Evolutionary conservation across 257 asterid species (phyloP).

Genomic region (Penstemon barbatus): DNA sequence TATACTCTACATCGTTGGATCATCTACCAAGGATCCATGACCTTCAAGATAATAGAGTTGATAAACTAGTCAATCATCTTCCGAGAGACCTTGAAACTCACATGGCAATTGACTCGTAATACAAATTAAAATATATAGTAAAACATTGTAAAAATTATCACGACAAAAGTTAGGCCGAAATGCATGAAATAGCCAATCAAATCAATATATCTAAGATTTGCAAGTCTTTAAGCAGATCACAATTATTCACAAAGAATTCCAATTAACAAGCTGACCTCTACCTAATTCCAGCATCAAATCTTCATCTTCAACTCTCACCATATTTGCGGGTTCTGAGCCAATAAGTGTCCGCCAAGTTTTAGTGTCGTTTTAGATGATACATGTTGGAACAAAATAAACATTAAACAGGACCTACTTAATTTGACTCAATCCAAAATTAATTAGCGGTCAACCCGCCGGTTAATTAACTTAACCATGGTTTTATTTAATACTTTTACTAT

Average conservation of each 20-base stretch:
- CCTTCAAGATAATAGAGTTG: not conserved
- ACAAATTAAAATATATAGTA: not conserved
- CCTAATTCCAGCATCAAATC: conserved; percentile 35
- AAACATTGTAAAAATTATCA: conserved; percentile 10
- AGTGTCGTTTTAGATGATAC: conserved; percentile 42
- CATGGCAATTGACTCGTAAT: too few relatives aligned
- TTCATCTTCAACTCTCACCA: conserved; percentile 1
- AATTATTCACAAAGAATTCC: conserved; percentile 34
- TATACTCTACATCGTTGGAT: too few relatives aligned
- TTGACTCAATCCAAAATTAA: conserved; percentile 32
- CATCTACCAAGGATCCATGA: not conserved
- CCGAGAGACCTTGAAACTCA: too few relatives aligned
- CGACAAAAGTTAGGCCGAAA: conserved; percentile 43
- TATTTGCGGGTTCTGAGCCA: conserved; percentile 31
- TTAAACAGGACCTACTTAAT: conserved; percentile 38
- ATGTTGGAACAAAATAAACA: conserved; percentile 64
- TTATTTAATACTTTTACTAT: conserved; percentile 3
- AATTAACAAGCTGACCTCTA: conserved; percentile 30
- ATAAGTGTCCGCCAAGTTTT: conserved; percentile 26
- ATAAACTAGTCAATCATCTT: too few relatives aligned
- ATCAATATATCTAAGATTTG: conserved; percentile 30
- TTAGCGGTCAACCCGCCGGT: conserved; percentile 47
- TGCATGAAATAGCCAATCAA: conserved; percentile 29
- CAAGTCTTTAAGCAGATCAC: conserved; percentile 35
- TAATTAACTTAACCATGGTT: conserved; percentile 42